Base-by-base conservation (phyloP, 345 rosid genomes). In the Populus euphratica region DNA sequence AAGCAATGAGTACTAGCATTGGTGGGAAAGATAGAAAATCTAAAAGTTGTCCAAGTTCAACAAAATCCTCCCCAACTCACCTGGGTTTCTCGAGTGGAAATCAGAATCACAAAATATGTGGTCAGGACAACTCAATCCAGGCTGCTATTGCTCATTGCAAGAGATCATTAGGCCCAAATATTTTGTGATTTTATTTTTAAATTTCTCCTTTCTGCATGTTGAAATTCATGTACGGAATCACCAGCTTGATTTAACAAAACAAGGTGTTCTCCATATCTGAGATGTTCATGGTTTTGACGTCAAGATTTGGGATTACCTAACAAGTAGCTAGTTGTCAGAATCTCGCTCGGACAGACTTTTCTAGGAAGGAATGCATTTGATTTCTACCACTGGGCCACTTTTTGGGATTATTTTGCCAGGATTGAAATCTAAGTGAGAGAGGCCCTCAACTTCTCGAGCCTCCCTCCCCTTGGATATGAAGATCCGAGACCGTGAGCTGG, bases 131-230 rank as follows among this genome's bases (percentile, higher is more conserved):
- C 78, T 81, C 87, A 5, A 76, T 86, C 63, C 89, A 84, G 68
- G 84, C 85, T 2, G 87, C 89, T 23, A 86, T 86, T 69, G 87
- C 84, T 77, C 85, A 86, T 64, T 86, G 89, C 76, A 86, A 84
- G 82, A 80, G 66, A 62, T 86, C 87, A 5, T 78, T 78, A 12
- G 73, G 77, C 18, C 82, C 35, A 2, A 35, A 43, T 14, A 25
- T 6, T 2, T 7, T 4, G 17, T 69, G 52, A 69, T 41, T 23
- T 23, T 10, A 4, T n/a, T 25, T 23, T 6, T 7, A 52, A 52
- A 2, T 52, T 7, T 52, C 10, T 20, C n/a, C 23, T 9, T 12
- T 59, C 5, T 59, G 63, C 63, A 10, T 59, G 27, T n/a, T n/a
- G 63, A 25, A n/a, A n/a, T 8, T 8, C 2, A 54, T 50, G 3